Evolutionary conservation across 1,139 yeast species (phyloP).

Genomic region (Meyerozyma athensensis): DNA sequence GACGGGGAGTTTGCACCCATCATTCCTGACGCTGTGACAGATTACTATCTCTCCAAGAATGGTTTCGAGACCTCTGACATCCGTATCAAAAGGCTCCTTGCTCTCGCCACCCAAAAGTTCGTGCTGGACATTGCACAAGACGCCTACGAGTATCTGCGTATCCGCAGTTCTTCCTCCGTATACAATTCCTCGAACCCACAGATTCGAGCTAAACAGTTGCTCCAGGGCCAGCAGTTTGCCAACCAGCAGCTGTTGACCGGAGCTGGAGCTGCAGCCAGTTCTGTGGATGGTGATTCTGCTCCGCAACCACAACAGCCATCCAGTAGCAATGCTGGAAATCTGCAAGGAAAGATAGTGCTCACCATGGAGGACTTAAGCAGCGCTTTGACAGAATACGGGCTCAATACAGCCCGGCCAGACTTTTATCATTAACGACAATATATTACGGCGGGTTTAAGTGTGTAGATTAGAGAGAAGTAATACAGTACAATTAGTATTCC

Average conservation of each 20-base stretch:
- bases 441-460: neutral
- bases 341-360: constrained; percentile 71
- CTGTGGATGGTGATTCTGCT: constrained; percentile 32
- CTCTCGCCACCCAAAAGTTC: constrained; percentile 94
- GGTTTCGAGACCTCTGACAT: constrained; percentile 83
- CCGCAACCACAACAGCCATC: constrained; percentile 28
- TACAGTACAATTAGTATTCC: neutral
- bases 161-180: constrained; percentile 78
- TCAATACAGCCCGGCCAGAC: constrained; percentile 87
- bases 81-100: constrained; percentile 78
- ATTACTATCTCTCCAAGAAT: constrained; percentile 80
- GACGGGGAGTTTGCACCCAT: constrained; percentile 89
- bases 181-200: constrained; percentile 84
- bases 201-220: constrained; percentile 72
- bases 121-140: constrained; percentile 92
- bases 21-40: constrained; percentile 97
- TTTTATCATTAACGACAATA: constrained; percentile 60
- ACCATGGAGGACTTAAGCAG: constrained; percentile 87
- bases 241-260: constrained; percentile 41
- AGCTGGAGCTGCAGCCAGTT: constrained; percentile 32
- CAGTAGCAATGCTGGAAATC: constrained; percentile 48
- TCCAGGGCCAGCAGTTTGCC: constrained; percentile 62
- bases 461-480: neutral
- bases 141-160: constrained; percentile 92
- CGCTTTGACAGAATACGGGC: constrained; percentile 88